Evolutionary conservation across 1,284 basidiomycete species (phyloP).

Genomic region (Exobasidium cylindrosporum): DNA sequence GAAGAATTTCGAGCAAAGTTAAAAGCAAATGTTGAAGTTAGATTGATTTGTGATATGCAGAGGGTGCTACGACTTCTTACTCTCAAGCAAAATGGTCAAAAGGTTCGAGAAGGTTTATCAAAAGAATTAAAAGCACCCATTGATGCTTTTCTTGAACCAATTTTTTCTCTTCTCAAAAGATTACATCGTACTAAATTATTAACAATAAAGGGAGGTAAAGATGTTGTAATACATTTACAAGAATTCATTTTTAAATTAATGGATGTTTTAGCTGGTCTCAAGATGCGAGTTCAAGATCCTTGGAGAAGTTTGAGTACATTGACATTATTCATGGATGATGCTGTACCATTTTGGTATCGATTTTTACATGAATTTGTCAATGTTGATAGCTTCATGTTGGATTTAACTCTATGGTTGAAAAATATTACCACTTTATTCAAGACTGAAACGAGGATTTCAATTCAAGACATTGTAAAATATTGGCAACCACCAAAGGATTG

Average conservation of each 20-base stretch:
- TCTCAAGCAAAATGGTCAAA: slow-evolving; percentile 44
- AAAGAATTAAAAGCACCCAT: slow-evolving; percentile 40
- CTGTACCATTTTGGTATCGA: slow-evolving; percentile 35
- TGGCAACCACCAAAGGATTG: background rate
- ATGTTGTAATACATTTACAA: slow-evolving; percentile 30
- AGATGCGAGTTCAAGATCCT: slow-evolving; percentile 48
- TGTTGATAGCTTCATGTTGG: slow-evolving; percentile 21
- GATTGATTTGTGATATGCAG: slow-evolving; percentile 44
- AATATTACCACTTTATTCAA: slow-evolving; percentile 33
- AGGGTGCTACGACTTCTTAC: slow-evolving; percentile 42
- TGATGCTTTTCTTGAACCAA: slow-evolving; percentile 38
- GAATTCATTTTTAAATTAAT: slow-evolving; percentile 33
- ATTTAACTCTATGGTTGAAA: slow-evolving; percentile 50
- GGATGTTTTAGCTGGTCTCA: slow-evolving; percentile 43
- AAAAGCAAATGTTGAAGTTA: slow-evolving; percentile 40
- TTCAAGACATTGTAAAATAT: background rate
- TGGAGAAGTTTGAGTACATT: slow-evolving; percentile 39
- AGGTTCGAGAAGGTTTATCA: slow-evolving; percentile 48
- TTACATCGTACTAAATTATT: slow-evolving; percentile 40
- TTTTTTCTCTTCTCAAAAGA: slow-evolving; percentile 39
- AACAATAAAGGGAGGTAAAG: background rate
- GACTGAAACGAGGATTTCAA: background rate
- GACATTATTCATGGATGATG: slow-evolving; percentile 43
- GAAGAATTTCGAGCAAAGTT: slow-evolving; percentile 23
- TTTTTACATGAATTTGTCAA: slow-evolving; percentile 34